Conservation (phyloP, 306 rosid species). For the Prinsepia uniflora region DNA sequence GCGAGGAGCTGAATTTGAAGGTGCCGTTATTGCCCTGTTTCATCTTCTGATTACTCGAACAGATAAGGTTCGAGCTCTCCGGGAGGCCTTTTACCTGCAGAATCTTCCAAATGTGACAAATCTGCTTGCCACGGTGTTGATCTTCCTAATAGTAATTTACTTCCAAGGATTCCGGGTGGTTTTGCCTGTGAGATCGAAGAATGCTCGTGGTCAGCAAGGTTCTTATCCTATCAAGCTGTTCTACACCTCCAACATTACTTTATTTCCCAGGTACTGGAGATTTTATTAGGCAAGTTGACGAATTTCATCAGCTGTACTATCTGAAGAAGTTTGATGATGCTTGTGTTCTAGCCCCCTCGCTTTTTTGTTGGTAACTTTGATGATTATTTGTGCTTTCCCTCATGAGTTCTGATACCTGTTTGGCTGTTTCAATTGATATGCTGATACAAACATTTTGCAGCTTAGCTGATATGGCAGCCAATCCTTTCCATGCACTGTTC, state of each 20-base stretch:
- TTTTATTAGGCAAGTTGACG: constrained; percentile 5
- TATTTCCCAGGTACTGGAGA: constrained; percentile 74
- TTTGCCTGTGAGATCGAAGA: constrained; percentile 93
- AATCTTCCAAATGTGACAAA: constrained; percentile 95
- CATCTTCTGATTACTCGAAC: constrained; percentile 82
- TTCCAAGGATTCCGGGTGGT: constrained; percentile 98
- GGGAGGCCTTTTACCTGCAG: constrained; percentile 89
- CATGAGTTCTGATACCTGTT: not conserved
- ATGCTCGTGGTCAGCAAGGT: constrained; percentile 94
- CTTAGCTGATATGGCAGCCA: constrained; percentile 97
- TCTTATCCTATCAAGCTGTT: constrained; percentile 93
- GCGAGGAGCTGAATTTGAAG: constrained; percentile 93
- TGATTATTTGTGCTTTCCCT: not conserved
- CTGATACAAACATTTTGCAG: constrained; percentile 39
- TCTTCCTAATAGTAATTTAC: constrained; percentile 80
- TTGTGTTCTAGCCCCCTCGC: not conserved
- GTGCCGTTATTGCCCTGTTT: constrained; percentile 89
- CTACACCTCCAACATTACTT: constrained; percentile 95
- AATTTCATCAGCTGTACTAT: constrained; percentile 16
- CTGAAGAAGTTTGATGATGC: too few relatives aligned
- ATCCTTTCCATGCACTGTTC: constrained; percentile 89
- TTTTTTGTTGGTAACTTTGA: not conserved
- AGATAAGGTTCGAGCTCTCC: constrained; percentile 85
- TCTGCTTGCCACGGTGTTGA: constrained; percentile 81
- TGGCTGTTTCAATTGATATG: constrained; percentile 4